Evolutionary conservation across 1,284 basidiomycete species (phyloP), one percentile per base, ranked within the genome.

Genomic region (Leccinum pachyderme): DNA sequence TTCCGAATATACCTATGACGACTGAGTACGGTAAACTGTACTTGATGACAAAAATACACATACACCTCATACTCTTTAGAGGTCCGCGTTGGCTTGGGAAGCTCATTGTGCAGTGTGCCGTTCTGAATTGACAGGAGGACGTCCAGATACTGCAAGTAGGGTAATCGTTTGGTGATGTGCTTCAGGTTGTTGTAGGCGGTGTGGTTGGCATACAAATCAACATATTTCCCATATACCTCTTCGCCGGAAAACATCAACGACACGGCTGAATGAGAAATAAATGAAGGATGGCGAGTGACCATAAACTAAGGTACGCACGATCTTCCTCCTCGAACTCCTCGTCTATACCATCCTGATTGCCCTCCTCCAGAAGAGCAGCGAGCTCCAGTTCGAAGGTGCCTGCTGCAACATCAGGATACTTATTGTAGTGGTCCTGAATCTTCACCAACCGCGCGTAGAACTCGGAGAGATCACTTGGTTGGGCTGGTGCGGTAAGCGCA

Each of bases 371-470:
- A 64, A 95, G 80, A 65, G 86, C 82, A 53, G 87, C 85, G 61
- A 95, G 79, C 75, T 95, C 92, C 58, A 85, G 77, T 71, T 93
- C 83, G 73, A 93, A 86, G 62, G 87, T 84, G 69, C 86, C 84
- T 76, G 88, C 79, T 69, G 86, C 81, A 74, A 87, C 80, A 76
- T 93, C 89, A 74, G 93, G 94, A 80, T 98, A 97, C 78, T 93
- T 94, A 72, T 83, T 82, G 80, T 98, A 90, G 81, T 98, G 94
- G 68, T 96, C 94, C 77, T 95, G 93, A 72, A 99, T 86, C 80
- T 90, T 92, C 68, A 85, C 87, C 75, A 99, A 87, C 71, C 96
- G 87, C 67, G 84, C 77, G 77, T 99, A 99, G 79, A 99, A 99
- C 72, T 95, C 92, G 47, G 86, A 84, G 49, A 98, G 79, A 71